phyloP scores from a whole-genome alignment of 2,329 filamentous ascomycete genomes.

The Fusarium subglutinans region DNA sequence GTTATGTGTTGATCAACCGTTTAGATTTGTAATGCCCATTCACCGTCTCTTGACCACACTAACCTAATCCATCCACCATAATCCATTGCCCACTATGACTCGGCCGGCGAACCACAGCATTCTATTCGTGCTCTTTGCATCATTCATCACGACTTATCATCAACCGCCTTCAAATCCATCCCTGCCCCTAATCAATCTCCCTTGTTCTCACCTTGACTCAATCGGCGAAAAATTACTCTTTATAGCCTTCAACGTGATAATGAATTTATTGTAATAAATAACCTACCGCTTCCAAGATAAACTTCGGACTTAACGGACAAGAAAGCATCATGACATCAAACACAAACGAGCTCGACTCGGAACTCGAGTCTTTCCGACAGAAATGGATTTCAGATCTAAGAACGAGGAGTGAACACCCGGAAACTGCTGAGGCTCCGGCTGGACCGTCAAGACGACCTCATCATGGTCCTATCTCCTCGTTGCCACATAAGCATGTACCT shows the following conservation, averaged over 20 bases:
- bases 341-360: conserved; percentile 63
- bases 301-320: conserved; percentile 25
- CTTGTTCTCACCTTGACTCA: conserved; percentile 26
- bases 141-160: conserved; percentile 34
- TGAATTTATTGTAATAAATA: conserved; percentile 30
- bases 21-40: conserved; percentile 1
- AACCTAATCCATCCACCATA: conserved; percentile 25
- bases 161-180: neutral
- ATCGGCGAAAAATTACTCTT: neutral
- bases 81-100: conserved; percentile 20
- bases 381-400: conserved; percentile 87
- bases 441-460: conserved; percentile 26
- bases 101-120: conserved; percentile 33
- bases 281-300: neutral
- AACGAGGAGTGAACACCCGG: conserved; percentile 46
- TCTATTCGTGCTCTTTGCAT: conserved; percentile 34
- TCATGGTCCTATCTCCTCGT: conserved; percentile 34
- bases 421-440: conserved; percentile 7
- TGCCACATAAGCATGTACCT: conserved; percentile 20
- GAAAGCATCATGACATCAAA: conserved; percentile 28
- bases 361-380: conserved; percentile 85
- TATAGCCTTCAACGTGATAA: conserved; percentile 27
- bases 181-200: neutral
- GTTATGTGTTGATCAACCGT: neutral
- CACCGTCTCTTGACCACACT: conserved; percentile 1